Evolutionary conservation across 2,329 filamentous ascomycete species (phyloP).

Genomic region (Claviceps digitariae): DNA sequence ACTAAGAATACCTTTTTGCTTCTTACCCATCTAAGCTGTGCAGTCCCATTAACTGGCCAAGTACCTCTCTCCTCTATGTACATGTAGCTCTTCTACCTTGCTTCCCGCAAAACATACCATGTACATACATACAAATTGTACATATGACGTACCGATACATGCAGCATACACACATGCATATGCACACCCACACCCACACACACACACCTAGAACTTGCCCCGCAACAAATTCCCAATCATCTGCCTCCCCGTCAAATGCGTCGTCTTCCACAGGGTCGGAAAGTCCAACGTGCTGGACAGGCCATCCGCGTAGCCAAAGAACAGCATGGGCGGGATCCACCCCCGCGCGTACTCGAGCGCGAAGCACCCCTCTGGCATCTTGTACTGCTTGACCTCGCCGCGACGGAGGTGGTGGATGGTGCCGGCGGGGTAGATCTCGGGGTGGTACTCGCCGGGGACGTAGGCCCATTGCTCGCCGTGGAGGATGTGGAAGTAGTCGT

Average conservation of each 20-base stretch:
- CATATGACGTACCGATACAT: neutral
- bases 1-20: too few species aligned
- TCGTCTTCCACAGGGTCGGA: conserved; percentile 72
- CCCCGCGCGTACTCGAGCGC: conserved; percentile 74
- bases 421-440: conserved; percentile 57
- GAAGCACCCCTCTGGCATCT: conserved; percentile 64
- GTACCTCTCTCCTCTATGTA: too few species aligned
- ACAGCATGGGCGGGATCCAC: conserved; percentile 88
- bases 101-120: too few species aligned
- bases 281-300: conserved; percentile 69
- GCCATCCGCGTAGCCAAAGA: conserved; percentile 76
- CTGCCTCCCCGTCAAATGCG: conserved; percentile 56
- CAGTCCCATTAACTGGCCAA: too few species aligned
- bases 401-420: conserved; percentile 58
- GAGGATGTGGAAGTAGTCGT: conserved; percentile 92
- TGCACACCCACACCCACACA: neutral
- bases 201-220: conserved; percentile 46
- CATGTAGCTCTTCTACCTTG: too few species aligned
- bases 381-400: conserved; percentile 69
- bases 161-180: too few species aligned
- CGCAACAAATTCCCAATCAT: conserved; percentile 61
- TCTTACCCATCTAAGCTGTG: too few species aligned
- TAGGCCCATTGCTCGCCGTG: conserved; percentile 65
- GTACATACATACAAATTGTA: too few species aligned
- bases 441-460: conserved; percentile 50